Evolutionary conservation across 2,329 filamentous ascomycete species (phyloP).

Genomic region (Fusarium verticillioides): DNA sequence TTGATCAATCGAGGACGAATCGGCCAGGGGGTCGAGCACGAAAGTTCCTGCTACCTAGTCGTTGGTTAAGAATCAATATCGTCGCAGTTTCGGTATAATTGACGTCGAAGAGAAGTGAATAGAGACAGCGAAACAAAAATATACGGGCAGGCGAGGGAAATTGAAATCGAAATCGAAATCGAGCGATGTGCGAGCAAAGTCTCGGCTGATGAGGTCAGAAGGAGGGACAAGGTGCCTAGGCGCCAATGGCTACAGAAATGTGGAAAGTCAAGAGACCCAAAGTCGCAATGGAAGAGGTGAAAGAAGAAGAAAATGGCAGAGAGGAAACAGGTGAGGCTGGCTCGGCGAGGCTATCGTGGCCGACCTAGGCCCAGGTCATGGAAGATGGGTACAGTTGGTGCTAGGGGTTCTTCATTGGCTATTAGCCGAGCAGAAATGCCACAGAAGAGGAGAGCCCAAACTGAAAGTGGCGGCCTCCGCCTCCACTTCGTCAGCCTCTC

Average conservation of each 20-base stretch:
- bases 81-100: conserved; percentile 18
- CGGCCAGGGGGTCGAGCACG: background rate
- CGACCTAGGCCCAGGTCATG: conserved; percentile 12
- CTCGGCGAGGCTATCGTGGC: conserved; percentile 45
- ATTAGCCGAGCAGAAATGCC: conserved; percentile 38
- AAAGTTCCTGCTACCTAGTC: conserved; percentile 10
- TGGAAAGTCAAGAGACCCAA: conserved; percentile 5
- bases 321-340: conserved; percentile 44
- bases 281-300: conserved; percentile 11
- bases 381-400: conserved; percentile 18
- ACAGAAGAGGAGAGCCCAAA: conserved; percentile 23
- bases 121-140: conserved; percentile 14
- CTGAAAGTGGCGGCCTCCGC: conserved; percentile 5
- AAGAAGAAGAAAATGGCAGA: conserved; percentile 14
- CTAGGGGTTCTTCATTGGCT: conserved; percentile 40
- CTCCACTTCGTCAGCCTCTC: conserved; percentile 45
- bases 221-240: conserved; percentile 7
- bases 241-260: conserved; percentile 19
- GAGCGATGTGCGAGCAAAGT: conserved; percentile 16
- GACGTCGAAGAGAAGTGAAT: conserved; percentile 18
- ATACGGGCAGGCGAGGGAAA: conserved; percentile 20
- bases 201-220: conserved; percentile 9
- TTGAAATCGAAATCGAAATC: conserved; percentile 37
- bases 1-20: conserved; percentile 37
- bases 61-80: conserved; percentile 11